Evolutionary conservation across 176 grass and related monocot genomes (phyloP), one percentile per base, ranked within the genome.

Genomic region (Dendrocalamus sinicus): DNA sequence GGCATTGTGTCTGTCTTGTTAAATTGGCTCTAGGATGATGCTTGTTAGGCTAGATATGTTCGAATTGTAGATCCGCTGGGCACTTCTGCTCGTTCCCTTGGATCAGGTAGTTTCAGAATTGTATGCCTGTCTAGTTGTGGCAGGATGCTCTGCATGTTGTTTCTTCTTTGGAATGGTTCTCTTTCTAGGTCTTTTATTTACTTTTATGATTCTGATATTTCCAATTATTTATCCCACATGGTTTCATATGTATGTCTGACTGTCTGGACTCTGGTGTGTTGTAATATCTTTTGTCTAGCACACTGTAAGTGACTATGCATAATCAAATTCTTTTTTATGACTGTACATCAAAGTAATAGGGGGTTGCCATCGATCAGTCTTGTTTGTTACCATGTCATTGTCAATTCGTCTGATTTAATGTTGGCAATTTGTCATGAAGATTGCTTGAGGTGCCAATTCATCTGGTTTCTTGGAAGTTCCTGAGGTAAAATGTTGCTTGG

Each of bases 401-500:
- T 30, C 22, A 53, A 40, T 28, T 83, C 22, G 35, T 9, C 12
- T 91, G 62, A 51, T 83, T 83, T 50, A 83, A 80, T 79, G 39
- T 53, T 83, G 41, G 14, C 67, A 68, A 68, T 45, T 79, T 83
- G 32, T 30, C 66, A 15, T 78, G 57, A 78, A 78, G 65, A n/a
- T 60, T 86, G 19, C 51, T 58, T 71, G 54, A 82, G 78, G 65
- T 39, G 46, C 61, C 37, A 52, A 39, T 79, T 78, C 73, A 73
- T 78, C 58, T 43, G 62, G 67, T 59, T 48, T 83, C 37, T 73
- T 57, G 20, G 50, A 82, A 60, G 43, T 52, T 2, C 59, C 16
- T 68, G 80, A 67, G 48, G 75, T 30, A 68, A 77, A 75, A 80
- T 92, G 72, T 51, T 83, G 70, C 66, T 66, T 87, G 82, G 70